Evolutionary conservation across 2,329 filamentous ascomycete genomes (phyloP).

Genomic region (Ophiostoma sp.): DNA sequence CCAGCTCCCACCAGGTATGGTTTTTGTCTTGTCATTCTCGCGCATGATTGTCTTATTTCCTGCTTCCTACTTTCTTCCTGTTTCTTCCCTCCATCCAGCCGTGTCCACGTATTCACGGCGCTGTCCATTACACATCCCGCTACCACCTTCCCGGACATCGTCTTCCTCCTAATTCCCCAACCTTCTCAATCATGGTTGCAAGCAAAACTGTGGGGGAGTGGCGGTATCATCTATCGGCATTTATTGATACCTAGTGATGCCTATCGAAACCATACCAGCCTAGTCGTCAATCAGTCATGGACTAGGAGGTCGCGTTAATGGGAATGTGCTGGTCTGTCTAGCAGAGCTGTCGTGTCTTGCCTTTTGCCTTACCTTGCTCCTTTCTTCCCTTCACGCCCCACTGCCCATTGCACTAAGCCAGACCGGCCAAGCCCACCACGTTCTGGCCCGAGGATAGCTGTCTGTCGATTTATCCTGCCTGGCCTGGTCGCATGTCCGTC

Average conservation of each 20-base stretch:
- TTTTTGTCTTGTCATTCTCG: neutral
- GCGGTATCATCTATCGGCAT: neutral
- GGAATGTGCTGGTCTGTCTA: neutral
- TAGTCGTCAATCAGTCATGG: neutral
- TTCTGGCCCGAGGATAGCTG: constrained; percentile 2
- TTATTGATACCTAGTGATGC: neutral
- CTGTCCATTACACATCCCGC: neutral
- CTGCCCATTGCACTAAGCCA: neutral
- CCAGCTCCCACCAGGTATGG: constrained; percentile 45
- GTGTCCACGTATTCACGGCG: neutral
- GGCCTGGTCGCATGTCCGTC: too few species aligned
- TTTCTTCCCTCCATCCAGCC: neutral
- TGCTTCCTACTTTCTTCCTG: neutral
- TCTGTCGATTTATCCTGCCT: neutral
- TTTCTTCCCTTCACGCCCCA: neutral
- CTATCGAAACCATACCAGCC: neutral
- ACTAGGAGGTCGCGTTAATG: neutral
- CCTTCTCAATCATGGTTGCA: neutral
- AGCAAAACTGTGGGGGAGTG: neutral
- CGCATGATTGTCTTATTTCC: neutral
- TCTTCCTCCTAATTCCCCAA: neutral
- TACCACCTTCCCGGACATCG: neutral
- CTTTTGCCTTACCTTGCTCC: neutral
- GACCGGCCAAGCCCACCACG: neutral
- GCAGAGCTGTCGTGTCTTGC: neutral